Percentiles rank a stretch among this genome's conserved stretches.
Conservation (phyloP, 805 yeast species). For the Wickerhamomyces chaumierensis region DNA sequence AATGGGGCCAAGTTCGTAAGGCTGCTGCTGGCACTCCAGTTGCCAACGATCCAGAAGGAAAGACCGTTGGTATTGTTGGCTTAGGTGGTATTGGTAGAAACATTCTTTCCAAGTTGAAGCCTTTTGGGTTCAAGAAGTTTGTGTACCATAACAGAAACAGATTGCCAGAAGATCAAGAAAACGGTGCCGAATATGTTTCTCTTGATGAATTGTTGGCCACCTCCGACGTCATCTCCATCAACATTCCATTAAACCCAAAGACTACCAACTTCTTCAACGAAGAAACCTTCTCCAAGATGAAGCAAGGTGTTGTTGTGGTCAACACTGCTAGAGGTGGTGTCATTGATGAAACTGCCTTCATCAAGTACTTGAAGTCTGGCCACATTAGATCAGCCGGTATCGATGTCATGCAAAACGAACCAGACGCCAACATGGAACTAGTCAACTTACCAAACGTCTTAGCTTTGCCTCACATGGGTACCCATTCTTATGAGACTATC, state of each 20-base stretch:
- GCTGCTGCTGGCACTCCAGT: slow-evolving; percentile 45
- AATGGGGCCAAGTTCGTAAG: slow-evolving; percentile 48
- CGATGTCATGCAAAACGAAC: slow-evolving; percentile 72
- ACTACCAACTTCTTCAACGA: slow-evolving; percentile 63
- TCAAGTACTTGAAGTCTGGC: slow-evolving; percentile 46
- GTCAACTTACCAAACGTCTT: slow-evolving; percentile 55
- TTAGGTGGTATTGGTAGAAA: slow-evolving; percentile 89
- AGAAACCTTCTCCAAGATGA: slow-evolving; percentile 54
- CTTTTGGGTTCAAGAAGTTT: slow-evolving; percentile 66
- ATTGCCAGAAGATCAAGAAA: slow-evolving; percentile 49
- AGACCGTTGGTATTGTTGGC: slow-evolving; percentile 71
- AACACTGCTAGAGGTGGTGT: slow-evolving; percentile 89
- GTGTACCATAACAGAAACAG: slow-evolving; percentile 61
- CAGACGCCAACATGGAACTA: slow-evolving; percentile 55
- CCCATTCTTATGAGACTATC: slow-evolving; percentile 66
- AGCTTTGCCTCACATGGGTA: slow-evolving; percentile 84
- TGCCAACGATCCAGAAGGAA: slow-evolving; percentile 70
- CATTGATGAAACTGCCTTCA: slow-evolving; percentile 52
- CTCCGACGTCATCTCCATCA: slow-evolving; percentile 64
- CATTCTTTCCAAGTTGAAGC: slow-evolving; percentile 56
- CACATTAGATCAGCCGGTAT: slow-evolving; percentile 58
- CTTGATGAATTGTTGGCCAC: slow-evolving; percentile 54
- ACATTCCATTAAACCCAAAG: slow-evolving; percentile 62
- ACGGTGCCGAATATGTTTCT: slow-evolving; percentile 57
- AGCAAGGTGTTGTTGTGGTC: slow-evolving; percentile 62